These are phyloP conservation scores for Solanum phureja DNA, from an alignment of 257 asterid species.

Conservation along the genomic window DNA sequence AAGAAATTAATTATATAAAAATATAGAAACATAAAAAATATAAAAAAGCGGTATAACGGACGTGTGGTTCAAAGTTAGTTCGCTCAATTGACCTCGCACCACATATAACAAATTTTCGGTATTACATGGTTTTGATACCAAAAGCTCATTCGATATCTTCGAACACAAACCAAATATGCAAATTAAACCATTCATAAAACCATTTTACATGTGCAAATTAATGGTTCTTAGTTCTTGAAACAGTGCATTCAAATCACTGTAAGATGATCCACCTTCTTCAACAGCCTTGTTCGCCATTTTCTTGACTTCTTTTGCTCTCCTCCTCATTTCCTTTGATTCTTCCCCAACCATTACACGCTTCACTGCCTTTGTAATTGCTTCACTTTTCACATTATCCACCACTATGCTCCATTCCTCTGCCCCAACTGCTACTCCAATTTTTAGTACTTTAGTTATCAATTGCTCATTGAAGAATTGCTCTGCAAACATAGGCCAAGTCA, in stretches of 20 bases:
- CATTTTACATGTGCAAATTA: neutral
- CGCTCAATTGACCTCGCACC: no score
- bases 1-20: no score
- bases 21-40: no score
- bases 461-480: conserved; percentile 9
- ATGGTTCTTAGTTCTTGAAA: conserved; percentile 17
- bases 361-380: conserved; percentile 13
- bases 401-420: neutral
- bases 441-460: neutral
- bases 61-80: no score
- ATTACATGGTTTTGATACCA: no score
- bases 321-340: conserved; percentile 21
- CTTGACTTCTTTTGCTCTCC: conserved; percentile 13
- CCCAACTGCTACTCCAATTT: conserved; percentile 3
- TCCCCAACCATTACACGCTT: conserved; percentile 20
- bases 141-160: no score
- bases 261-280: conserved; percentile 41
- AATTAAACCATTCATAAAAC: no score
- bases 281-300: conserved; percentile 28
- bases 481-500: conserved; percentile 2
- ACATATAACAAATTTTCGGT: no score
- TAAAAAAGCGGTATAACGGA: no score
- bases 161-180: no score
- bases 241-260: conserved; percentile 12
- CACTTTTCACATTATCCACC: conserved; percentile 13